Evolutionary conservation across 805 yeast genomes (phyloP).

Genomic region (Candida vartiovaarae): DNA sequence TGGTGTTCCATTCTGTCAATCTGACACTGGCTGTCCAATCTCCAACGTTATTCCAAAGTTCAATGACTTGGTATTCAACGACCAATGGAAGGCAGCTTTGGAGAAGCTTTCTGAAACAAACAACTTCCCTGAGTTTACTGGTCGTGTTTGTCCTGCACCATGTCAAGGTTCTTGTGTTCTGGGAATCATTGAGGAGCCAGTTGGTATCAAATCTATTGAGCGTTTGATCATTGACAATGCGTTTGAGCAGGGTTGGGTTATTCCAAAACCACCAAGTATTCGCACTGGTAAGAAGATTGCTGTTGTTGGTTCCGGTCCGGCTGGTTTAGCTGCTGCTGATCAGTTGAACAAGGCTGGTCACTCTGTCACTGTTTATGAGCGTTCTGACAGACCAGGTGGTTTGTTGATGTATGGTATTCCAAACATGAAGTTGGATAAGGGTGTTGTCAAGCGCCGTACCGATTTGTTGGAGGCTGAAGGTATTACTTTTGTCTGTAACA

Average conservation of each 20-base stretch:
- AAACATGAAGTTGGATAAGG: constrained; percentile 94
- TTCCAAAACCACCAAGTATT: constrained; percentile 66
- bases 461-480: constrained; percentile 91
- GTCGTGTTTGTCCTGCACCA: constrained; percentile 98
- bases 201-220: constrained; percentile 93
- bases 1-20: constrained; percentile 98
- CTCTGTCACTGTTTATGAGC: constrained; percentile 82
- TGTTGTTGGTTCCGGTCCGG: constrained; percentile 92
- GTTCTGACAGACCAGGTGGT: constrained; percentile 95
- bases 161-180: constrained; percentile 96
- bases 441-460: constrained; percentile 86
- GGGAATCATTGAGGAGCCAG: constrained; percentile 91
- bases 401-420: constrained; percentile 98
- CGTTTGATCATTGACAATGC: constrained; percentile 95
- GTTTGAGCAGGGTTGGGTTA: constrained; percentile 94
- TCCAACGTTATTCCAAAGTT: constrained; percentile 96
- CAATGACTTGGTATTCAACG: constrained; percentile 93
- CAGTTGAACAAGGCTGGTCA: constrained; percentile 97
- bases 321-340: constrained; percentile 96
- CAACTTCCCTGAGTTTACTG: constrained; percentile 98
- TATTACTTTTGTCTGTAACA: constrained; percentile 64
- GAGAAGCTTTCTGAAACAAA: constrained; percentile 91
- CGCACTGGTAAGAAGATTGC: constrained; percentile 88
- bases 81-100: constrained; percentile 90
- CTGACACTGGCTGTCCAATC: constrained; percentile 97